phyloP scores from a whole-genome alignment of 371 early-diverging fungal genomes.

The Circinella minor region DNA sequence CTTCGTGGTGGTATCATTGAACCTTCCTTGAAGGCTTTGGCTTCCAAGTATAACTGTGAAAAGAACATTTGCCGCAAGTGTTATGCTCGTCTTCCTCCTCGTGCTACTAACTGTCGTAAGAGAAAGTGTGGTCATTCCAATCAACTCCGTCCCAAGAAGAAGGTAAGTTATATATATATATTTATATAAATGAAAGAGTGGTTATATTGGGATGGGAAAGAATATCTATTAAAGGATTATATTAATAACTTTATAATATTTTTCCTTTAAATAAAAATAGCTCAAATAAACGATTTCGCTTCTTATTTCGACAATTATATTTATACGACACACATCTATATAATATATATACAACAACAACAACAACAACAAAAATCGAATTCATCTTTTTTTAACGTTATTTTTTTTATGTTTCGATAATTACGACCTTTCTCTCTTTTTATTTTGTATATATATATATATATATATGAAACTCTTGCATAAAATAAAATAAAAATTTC shows the following conservation, averaged over 20 bases:
- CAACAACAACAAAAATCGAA: too few species aligned
- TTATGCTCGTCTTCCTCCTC: constrained; percentile 99
- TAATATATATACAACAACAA: too few species aligned
- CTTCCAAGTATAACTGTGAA: constrained; percentile 99
- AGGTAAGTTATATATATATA: constrained; percentile 43
- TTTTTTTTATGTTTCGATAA: not conserved
- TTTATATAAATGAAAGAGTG: too few species aligned
- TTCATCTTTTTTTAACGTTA: too few species aligned
- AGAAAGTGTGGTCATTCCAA: constrained; percentile 99
- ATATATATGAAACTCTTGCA: too few species aligned
- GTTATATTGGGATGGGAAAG: not conserved
- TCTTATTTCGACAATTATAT: not conserved
- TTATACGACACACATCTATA: too few species aligned
- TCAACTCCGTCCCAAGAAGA: constrained; percentile 99
- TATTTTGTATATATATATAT: too few species aligned
- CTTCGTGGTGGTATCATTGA: constrained; percentile 98
- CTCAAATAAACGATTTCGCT: constrained; percentile 41
- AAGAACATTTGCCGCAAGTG: constrained; percentile 99
- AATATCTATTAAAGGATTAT: not conserved
- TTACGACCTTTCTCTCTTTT: too few species aligned
- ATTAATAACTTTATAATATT: not conserved
- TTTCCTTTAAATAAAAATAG: constrained; percentile 8
- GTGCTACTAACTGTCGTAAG: constrained; percentile 99
- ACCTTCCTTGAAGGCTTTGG: constrained; percentile 96
- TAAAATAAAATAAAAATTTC: too few species aligned